phyloP scores from a whole-genome alignment of 352 stramenopile species.

The Globisporangium barbulae region DNA sequence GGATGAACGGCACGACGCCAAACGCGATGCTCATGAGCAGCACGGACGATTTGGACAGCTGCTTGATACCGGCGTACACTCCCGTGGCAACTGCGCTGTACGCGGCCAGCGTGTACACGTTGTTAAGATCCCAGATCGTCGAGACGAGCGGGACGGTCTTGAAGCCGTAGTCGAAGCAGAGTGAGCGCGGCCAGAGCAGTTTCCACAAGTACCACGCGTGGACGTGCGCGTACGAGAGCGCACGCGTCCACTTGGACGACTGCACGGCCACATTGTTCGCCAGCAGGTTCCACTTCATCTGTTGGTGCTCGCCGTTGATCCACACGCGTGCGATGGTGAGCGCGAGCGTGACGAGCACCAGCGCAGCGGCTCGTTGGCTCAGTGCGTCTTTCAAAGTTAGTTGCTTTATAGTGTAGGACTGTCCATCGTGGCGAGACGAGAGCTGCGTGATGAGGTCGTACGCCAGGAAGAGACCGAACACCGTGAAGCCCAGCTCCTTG shows the following conservation, averaged over 20 bases:
- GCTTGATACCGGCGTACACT: slow-evolving; percentile 17
- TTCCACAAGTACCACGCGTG: slow-evolving; percentile 89
- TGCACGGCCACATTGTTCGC: slow-evolving; percentile 86
- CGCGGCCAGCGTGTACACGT: slow-evolving; percentile 50
- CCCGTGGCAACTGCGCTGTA: slow-evolving; percentile 52
- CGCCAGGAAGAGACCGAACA: slow-evolving; percentile 70
- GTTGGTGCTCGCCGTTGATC: slow-evolving; percentile 62
- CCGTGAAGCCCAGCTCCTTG: slow-evolving; percentile 89
- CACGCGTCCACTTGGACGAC: slow-evolving; percentile 22
- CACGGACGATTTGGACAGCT: slow-evolving; percentile 26
- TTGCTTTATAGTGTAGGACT: not conserved
- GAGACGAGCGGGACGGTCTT: slow-evolving; percentile 77
- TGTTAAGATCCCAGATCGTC: slow-evolving; percentile 47
- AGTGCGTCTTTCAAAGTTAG: not conserved
- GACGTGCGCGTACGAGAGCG: slow-evolving; percentile 83
- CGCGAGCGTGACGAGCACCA: slow-evolving; percentile 21
- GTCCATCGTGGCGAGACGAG: not conserved
- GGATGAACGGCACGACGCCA: slow-evolving; percentile 83
- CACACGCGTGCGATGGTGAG: slow-evolving; percentile 35
- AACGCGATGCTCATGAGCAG: slow-evolving; percentile 66
- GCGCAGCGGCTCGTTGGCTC: slow-evolving; percentile 13
- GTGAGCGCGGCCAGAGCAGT: slow-evolving; percentile 78
- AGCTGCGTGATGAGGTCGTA: slow-evolving; percentile 43
- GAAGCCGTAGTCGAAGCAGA: slow-evolving; percentile 92
- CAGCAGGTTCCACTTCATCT: slow-evolving; percentile 81